Evolutionary conservation across 78 protist species (phyloP), one percentile per base, ranked within the genome.

Genomic region (Pigoraptor vietnamica): DNA sequence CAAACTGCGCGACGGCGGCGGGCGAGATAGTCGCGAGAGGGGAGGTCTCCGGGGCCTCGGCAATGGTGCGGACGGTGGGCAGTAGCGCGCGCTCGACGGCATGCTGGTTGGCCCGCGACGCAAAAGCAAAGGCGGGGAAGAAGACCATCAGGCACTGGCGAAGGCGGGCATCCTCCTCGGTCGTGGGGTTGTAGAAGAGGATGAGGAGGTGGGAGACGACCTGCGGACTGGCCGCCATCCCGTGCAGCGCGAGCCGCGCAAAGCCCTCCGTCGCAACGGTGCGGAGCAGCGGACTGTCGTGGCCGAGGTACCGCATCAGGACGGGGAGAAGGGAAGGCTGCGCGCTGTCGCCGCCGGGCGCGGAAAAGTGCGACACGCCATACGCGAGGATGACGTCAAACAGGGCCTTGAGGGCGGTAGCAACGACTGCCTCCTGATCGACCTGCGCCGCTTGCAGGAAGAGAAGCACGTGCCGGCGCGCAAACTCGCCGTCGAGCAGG

Each of bases 41-140:
- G n/a, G n/a, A n/a, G n/a, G n/a, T n/a, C n/a, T n/a, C n/a, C n/a
- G n/a, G n/a, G n/a, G n/a, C n/a, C n/a, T n/a, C n/a, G n/a, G n/a
- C n/a, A n/a, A n/a, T n/a, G n/a, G n/a, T n/a, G n/a, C n/a, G n/a
- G n/a, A n/a, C n/a, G n/a, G n/a, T n/a, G n/a, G n/a, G n/a, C n/a
- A n/a, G n/a, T n/a, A n/a, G n/a, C n/a, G n/a, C n/a, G n/a, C n/a
- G n/a, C n/a, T n/a, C n/a, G n/a, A n/a, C n/a, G n/a, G n/a, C n/a
- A n/a, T n/a, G n/a, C n/a, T n/a, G n/a, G n/a, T n/a, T n/a, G n/a
- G n/a, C n/a, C n/a, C n/a, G n/a, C n/a, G n/a, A n/a, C n/a, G n/a
- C n/a, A n/a, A n/a, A n/a, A n/a, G 91, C 91, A 67, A 32, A 89
- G 37, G 91, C 83, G 2, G 91, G 91, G 56, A 48, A 89, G 40